These are phyloP conservation scores for Coemansia sp. DNA, from an alignment of 192 early-diverging fungal genomes.

Conservation along the genomic window DNA sequence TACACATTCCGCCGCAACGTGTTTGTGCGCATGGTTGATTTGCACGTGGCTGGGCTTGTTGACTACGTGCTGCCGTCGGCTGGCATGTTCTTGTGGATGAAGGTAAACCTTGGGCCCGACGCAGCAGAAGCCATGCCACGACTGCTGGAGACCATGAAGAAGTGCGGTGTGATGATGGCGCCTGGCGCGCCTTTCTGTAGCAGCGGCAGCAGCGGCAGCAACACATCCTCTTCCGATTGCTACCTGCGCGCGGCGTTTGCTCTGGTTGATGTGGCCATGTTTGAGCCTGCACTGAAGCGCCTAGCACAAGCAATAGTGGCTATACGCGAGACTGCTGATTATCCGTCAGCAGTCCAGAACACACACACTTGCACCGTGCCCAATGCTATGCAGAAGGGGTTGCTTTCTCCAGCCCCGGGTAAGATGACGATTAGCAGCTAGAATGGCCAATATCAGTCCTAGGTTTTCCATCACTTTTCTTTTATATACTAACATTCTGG, in stretches of 20 bases:
- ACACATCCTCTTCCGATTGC: slow-evolving; percentile 12
- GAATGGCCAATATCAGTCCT: not conserved
- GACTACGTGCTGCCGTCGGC: slow-evolving; percentile 63
- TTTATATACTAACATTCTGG: no score
- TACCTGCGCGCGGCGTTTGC: slow-evolving; percentile 51
- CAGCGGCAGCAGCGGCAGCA: slow-evolving; percentile 11
- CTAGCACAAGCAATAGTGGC: slow-evolving; percentile 41
- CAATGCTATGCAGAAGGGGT: not conserved
- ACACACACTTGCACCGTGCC: not conserved
- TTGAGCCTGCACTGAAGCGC: slow-evolving; percentile 45
- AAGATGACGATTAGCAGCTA: slow-evolving; percentile 6
- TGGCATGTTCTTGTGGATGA: slow-evolving; percentile 93
- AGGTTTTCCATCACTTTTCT: no score
- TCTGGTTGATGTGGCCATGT: slow-evolving; percentile 47
- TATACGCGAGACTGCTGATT: slow-evolving; percentile 10
- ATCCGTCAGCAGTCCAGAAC: not conserved
- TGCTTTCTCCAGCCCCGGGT: not conserved
- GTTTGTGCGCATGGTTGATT: slow-evolving; percentile 65
- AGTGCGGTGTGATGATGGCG: slow-evolving; percentile 54
- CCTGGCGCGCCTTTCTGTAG: slow-evolving; percentile 47
- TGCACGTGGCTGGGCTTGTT: slow-evolving; percentile 61
- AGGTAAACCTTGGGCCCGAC: slow-evolving; percentile 45
- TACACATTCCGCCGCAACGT: slow-evolving; percentile 71
- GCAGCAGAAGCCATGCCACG: slow-evolving; percentile 25
- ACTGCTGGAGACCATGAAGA: slow-evolving; percentile 45